A percentile compares a stretch with the other conserved stretches of the same genome.
These are phyloP conservation scores for Septoria petroselini DNA, from an alignment of 2,329 filamentous ascomycete genomes.

Conservation along the genomic window DNA sequence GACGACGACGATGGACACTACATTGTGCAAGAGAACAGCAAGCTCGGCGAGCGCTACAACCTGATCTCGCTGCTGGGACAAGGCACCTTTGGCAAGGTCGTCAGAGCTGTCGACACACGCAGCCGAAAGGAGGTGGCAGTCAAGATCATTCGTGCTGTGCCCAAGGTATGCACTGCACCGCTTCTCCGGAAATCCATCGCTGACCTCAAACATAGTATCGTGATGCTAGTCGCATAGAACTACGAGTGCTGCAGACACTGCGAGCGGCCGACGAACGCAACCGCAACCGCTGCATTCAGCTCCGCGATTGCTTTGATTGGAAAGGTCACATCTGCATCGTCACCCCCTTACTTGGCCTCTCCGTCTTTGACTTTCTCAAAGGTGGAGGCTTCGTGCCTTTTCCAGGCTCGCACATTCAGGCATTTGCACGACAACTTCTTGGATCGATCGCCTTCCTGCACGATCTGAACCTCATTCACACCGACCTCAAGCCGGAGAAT, in stretches of 20 bases:
- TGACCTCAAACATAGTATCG: constrained; percentile 57
- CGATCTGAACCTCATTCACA: constrained; percentile 95
- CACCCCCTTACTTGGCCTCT: constrained; percentile 78
- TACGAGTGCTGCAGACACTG: constrained; percentile 86
- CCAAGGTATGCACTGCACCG: constrained; percentile 63
- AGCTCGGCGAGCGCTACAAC: constrained; percentile 84
- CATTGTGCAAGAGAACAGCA: constrained; percentile 81
- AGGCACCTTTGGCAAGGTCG: constrained; percentile 97
- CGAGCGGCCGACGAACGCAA: constrained; percentile 89
- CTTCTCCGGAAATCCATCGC: neutral
- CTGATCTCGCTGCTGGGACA: constrained; percentile 88
- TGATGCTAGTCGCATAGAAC: constrained; percentile 90
- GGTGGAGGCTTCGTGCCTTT: constrained; percentile 93
- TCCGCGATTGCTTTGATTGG: constrained; percentile 96
- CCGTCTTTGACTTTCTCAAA: constrained; percentile 97
- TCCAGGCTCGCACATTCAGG: constrained; percentile 97
- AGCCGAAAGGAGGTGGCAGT: constrained; percentile 82
- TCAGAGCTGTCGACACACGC: constrained; percentile 79
- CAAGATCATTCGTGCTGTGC: constrained; percentile 97
- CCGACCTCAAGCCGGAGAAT: constrained; percentile 68
- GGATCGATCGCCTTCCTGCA: constrained; percentile 98
- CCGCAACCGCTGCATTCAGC: constrained; percentile 92
- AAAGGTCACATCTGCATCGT: constrained; percentile 92
- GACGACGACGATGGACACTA: constrained; percentile 98
- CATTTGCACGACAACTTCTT: constrained; percentile 89